Evolutionary conservation across 2,329 filamentous ascomycete species (phyloP).

Genomic region (Colletotrichum tofieldiae): DNA sequence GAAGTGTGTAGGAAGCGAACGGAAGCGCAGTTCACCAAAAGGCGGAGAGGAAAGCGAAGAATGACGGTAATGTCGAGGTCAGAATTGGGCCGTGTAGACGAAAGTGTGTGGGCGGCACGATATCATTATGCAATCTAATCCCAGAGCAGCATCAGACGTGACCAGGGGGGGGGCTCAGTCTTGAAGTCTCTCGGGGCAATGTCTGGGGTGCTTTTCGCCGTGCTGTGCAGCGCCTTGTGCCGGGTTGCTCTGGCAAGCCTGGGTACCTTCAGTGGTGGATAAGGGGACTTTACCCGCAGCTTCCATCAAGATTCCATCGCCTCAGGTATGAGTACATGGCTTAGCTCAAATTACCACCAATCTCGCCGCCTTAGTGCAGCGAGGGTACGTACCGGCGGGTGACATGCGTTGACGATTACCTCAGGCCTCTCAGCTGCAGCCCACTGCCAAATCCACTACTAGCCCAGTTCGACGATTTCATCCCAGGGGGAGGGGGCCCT

Average conservation of each 20-base stretch:
- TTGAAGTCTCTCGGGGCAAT: not conserved
- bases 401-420: conserved; percentile 12
- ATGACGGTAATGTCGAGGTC: conserved; percentile 14
- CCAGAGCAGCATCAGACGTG: conserved; percentile 13
- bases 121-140: conserved; percentile 26
- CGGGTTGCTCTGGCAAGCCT: conserved; percentile 1
- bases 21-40: not conserved
- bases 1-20: not conserved
- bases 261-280: conserved; percentile 4
- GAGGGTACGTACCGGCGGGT: not conserved
- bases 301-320: conserved; percentile 37
- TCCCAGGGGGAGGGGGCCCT: conserved; percentile 5
- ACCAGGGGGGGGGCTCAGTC: not conserved
- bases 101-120: conserved; percentile 19
- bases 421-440: conserved; percentile 23
- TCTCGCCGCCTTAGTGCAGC: not conserved
- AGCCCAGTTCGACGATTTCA: conserved; percentile 7
- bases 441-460: conserved; percentile 22
- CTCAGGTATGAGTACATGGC: conserved; percentile 12
- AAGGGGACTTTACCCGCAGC: conserved; percentile 21
- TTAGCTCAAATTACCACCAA: not conserved
- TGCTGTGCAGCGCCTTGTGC: not conserved
- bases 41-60: conserved; percentile 17
- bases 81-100: conserved; percentile 1
- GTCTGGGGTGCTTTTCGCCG: conserved; percentile 5